phyloP scores from a whole-genome alignment of 345 rosid species.

The Geranium brycei region DNA sequence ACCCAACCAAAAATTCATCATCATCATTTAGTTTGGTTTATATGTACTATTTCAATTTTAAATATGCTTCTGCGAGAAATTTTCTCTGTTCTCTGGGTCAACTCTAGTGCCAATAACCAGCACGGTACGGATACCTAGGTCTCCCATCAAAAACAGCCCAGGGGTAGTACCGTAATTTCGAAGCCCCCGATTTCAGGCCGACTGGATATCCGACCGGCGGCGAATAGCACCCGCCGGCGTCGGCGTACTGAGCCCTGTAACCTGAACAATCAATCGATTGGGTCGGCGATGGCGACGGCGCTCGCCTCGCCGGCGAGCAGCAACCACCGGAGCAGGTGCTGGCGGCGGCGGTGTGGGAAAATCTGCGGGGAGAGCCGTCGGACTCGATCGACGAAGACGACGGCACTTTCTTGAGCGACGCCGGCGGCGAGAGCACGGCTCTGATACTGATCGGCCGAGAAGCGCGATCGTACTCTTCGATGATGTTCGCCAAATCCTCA shows the following conservation, averaged over 20 bases:
- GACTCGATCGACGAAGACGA: conserved; percentile 23
- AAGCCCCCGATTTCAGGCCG: conserved; percentile 11
- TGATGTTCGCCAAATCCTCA: conserved; percentile 45
- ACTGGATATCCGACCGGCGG: conserved; percentile 19
- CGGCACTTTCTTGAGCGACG: conserved; percentile 33
- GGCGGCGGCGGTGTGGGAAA: not conserved
- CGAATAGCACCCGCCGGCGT: conserved; percentile 5
- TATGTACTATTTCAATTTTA: no score
- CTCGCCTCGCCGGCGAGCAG: conserved; percentile 2
- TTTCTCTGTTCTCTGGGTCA: no score
- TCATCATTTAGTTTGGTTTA: no score
- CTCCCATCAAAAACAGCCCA: conserved; percentile 10
- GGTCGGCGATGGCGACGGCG: not conserved
- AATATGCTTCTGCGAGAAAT: no score
- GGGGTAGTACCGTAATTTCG: conserved; percentile 14
- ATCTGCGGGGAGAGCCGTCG: not conserved
- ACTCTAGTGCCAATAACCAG: conserved; percentile 7
- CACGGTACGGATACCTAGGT: conserved; percentile 16
- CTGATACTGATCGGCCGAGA: conserved; percentile 22
- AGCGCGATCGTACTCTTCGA: conserved; percentile 35
- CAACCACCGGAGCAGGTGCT: conserved; percentile 13
- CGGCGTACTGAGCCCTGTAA: not conserved
- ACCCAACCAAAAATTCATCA: no score
- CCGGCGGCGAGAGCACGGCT: conserved; percentile 35
- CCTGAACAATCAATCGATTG: not conserved